Evolutionary conservation across 306 rosid genomes (phyloP).

Genomic region (Sicyos baderoa): DNA sequence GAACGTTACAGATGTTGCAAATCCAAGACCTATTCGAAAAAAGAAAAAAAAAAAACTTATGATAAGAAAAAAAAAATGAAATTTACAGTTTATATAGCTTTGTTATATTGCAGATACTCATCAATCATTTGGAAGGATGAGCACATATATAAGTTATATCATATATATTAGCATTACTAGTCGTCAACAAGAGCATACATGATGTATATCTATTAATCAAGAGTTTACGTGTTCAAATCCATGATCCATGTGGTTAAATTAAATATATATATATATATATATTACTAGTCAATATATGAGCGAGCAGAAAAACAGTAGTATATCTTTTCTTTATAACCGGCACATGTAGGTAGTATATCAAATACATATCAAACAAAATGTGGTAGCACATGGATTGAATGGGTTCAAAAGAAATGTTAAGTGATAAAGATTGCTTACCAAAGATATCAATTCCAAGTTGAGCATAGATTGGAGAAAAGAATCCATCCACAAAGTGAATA

Average conservation of each 20-base stretch:
- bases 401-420: no score
- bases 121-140: not conserved
- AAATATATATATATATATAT: no score
- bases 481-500: no score
- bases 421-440: constrained; percentile 39
- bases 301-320: not conserved
- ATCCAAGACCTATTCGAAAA: constrained; percentile 65
- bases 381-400: not conserved
- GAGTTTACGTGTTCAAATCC: no score
- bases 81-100: constrained; percentile 1
- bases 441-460: constrained; percentile 78
- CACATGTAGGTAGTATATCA: not conserved
- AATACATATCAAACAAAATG: not conserved
- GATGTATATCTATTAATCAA: no score
- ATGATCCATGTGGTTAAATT: no score
- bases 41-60: not conserved
- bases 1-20: constrained; percentile 73
- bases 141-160: no score
- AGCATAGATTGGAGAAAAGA: constrained; percentile 80
- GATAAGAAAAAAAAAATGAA: not conserved
- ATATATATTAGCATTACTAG: no score
- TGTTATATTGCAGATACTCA: not conserved
- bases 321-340: no score
- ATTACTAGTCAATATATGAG: not conserved
- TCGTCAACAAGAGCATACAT: no score